Evolutionary conservation across 176 grass and related monocot species (phyloP), one percentile per base, ranked within the genome.

Genomic region (Musa itinerans): DNA sequence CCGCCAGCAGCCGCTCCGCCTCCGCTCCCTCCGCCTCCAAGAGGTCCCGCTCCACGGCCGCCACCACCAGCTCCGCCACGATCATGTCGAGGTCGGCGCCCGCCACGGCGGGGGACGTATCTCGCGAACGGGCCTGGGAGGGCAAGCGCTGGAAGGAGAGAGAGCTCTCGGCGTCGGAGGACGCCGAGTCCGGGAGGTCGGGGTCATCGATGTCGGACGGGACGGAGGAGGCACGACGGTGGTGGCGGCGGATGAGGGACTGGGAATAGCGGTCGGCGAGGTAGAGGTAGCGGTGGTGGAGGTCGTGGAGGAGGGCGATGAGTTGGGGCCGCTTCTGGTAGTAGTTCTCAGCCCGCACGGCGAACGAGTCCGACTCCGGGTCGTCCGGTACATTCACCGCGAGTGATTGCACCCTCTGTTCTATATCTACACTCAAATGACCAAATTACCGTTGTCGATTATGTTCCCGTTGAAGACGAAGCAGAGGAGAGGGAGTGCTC

Each of bases 201-300:
- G 79, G 74, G 50, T 68, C 76, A 13, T 86, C 78, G 54, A 81
- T 69, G 6, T 16, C 13, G 11, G 83, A 70, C 3, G 63, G n/a
- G 17, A 76, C 21, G 54, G 65, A 72, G 43, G 59, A 56, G 21
- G 66, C 69, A 23, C 53, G 74, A 15, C 56, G 25, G 23, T 27
- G 26, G 61, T 59, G 12, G 25, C 50, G 13, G 19, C 14, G 52
- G 21, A 76, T 49, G 69, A 96, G 59, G 8, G 87, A 81, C 73
- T 90, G 89, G 27, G 85, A 69, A 85, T 96, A 96, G 19, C 89
- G 87, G 77, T 92, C 83, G 26, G 93, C 93, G 61, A 96, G 87
- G 93, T 83, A 92, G 79, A 90, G 83, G 87, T 96, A 96, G 72
- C 90, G 93, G 77, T 81, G 78, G 85, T 90, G 85, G 74, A 96